Evolutionary conservation across 176 grass and related monocot species (phyloP).

Genomic region (Triticum aestivum): DNA sequence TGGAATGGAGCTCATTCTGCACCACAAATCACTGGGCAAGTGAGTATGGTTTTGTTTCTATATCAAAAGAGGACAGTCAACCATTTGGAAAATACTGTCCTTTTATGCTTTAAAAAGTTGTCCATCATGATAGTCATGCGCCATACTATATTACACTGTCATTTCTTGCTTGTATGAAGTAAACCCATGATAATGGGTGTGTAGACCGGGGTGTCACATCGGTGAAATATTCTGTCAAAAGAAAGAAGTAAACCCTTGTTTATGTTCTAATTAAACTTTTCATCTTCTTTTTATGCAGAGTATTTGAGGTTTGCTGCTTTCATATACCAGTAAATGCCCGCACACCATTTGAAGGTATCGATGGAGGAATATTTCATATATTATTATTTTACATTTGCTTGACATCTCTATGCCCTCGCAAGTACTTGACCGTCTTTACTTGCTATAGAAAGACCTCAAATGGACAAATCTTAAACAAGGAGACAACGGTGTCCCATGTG

Average conservation of each 20-base stretch:
- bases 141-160: background rate
- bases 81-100: background rate
- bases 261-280: background rate
- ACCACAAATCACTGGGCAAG: slow-evolving; percentile 67
- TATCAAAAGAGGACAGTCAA: background rate
- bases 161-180: background rate
- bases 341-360: slow-evolving; percentile 65
- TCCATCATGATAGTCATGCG: background rate
- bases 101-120: too few species aligned
- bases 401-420: background rate
- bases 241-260: background rate
- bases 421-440: background rate
- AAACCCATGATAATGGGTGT: background rate
- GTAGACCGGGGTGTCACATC: too few species aligned
- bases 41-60: slow-evolving; percentile 13
- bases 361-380: background rate
- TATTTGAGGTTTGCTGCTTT: slow-evolving; percentile 72
- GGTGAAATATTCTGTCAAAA: background rate
- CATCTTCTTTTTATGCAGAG: slow-evolving; percentile 30
- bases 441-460: background rate
- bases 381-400: background rate
- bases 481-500: background rate
- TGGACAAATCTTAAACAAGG: background rate
- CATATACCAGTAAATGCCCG: slow-evolving; percentile 70
- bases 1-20: slow-evolving; percentile 66